Conservation (phyloP, 495 filamentous ascomycete genomes). For the Talaromyces stipitatus region DNA sequence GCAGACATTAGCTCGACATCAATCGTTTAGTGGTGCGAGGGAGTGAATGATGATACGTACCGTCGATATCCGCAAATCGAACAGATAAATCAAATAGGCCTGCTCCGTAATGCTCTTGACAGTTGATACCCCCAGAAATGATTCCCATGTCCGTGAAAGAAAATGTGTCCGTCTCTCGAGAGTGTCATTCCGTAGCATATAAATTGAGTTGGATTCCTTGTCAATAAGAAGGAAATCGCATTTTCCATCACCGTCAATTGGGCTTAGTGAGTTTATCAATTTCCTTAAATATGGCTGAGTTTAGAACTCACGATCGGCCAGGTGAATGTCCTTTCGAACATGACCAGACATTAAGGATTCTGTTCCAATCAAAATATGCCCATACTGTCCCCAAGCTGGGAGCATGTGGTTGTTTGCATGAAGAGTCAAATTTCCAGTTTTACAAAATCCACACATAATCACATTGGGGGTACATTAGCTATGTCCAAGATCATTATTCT, state of each 20-base stretch:
- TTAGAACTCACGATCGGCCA: conserved; percentile 1
- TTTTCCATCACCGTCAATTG: conserved; percentile 1
- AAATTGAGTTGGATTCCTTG: conserved; percentile 1
- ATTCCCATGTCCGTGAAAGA: not conserved
- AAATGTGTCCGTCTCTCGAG: conserved; percentile 1
- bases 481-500: not conserved
- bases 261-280: not conserved
- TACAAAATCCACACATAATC: conserved; percentile 3
- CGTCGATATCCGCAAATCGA: conserved; percentile 1
- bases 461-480: not conserved
- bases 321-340: conserved; percentile 3
- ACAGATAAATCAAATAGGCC: conserved; percentile 1
- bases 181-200: conserved; percentile 4
- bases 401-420: conserved; percentile 3
- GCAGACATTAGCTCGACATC: not conserved
- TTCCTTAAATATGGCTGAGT: not conserved
- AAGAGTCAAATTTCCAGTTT: not conserved
- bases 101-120: not conserved
- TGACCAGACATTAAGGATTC: conserved; percentile 2
- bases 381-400: conserved; percentile 4
- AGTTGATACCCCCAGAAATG: not conserved
- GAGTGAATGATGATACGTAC: not conserved
- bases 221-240: not conserved
- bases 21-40: not conserved
- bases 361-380: not conserved